Evolutionary conservation across 345 rosid species (phyloP).

Genomic region (Corchorus olitorius): DNA sequence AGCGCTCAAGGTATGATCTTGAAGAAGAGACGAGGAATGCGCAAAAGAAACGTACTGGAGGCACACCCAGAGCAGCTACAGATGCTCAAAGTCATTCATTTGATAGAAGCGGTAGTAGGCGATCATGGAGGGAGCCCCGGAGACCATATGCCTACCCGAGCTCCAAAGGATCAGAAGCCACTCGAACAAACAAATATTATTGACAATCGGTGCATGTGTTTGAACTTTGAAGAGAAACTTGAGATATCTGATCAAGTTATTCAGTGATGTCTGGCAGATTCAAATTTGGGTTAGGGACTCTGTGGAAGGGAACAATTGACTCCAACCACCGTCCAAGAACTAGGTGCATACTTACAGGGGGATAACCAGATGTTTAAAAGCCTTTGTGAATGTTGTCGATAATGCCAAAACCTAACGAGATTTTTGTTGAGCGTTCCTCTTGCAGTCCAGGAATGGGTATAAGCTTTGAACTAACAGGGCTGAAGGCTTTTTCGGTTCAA

Average conservation of each 20-base stretch:
- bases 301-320: background rate
- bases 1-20: constrained; percentile 80
- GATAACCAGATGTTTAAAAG: background rate
- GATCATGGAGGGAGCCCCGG: constrained; percentile 53
- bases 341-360: background rate
- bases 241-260: constrained; percentile 15
- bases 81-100: constrained; percentile 53
- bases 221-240: background rate
- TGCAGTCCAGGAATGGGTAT: background rate
- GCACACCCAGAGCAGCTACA: constrained; percentile 46
- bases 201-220: constrained; percentile 25
- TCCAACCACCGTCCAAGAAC: background rate
- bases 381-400: background rate
- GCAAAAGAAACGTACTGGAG: constrained; percentile 61
- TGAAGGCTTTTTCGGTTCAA: background rate
- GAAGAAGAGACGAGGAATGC: constrained; percentile 77
- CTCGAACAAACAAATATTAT: constrained; percentile 46
- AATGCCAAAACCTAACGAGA: background rate
- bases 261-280: background rate
- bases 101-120: constrained; percentile 49
- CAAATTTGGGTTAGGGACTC: background rate
- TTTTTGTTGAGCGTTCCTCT: background rate
- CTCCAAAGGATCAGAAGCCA: constrained; percentile 40
- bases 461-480: background rate
- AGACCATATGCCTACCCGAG: constrained; percentile 42